Percentiles rank a stretch among this genome's conserved stretches.
Conservation (phyloP, 345 rosid species). For the Dovyalis caffra region DNA sequence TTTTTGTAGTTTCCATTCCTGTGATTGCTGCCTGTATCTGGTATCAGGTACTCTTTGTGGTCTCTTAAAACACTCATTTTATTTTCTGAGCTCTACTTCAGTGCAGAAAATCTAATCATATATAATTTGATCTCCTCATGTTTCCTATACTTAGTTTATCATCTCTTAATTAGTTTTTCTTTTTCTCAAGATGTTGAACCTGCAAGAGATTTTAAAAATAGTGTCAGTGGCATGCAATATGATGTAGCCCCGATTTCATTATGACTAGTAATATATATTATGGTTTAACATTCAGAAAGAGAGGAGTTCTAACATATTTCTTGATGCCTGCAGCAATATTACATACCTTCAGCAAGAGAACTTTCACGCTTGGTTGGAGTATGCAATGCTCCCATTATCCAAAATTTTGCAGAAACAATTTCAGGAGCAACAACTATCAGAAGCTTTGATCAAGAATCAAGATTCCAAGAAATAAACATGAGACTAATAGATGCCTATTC, state of each 20-base stretch:
- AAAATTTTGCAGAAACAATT: conserved; percentile 73
- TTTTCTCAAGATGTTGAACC: no score
- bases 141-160: no score
- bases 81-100: no score
- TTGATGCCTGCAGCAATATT: conserved; percentile 53
- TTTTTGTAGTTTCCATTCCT: conserved; percentile 70
- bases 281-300: not conserved
- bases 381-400: conserved; percentile 69
- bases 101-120: no score
- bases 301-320: conserved; percentile 7
- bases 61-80: not conserved
- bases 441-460: conserved; percentile 66
- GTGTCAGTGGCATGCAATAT: no score
- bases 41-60: conserved; percentile 63
- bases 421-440: conserved; percentile 67
- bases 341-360: conserved; percentile 70
- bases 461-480: conserved; percentile 58
- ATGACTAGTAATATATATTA: no score
- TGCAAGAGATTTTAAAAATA: no score
- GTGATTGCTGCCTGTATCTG: conserved; percentile 57
- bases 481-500: conserved; percentile 47
- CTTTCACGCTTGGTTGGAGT: conserved; percentile 66
- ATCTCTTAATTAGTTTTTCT: no score
- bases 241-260: no score
- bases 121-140: no score